Conservation (phyloP, 345 rosid species). For the Alliaria petiolata region DNA sequence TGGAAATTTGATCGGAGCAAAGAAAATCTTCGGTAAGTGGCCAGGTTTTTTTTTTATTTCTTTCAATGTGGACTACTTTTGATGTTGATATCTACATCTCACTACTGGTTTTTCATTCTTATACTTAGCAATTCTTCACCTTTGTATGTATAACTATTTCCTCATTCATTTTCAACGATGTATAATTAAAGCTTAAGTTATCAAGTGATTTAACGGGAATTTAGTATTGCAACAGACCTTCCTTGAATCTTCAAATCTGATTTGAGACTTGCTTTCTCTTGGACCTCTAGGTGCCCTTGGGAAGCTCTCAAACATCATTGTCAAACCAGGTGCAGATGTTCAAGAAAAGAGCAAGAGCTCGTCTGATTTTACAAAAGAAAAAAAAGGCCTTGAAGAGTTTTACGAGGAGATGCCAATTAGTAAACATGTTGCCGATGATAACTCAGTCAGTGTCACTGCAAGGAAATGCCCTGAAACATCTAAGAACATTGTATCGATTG, state of each 20-base stretch:
- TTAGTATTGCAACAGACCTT: neutral
- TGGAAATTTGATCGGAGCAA: slow-evolving; percentile 56
- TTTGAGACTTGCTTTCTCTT: slow-evolving; percentile 24
- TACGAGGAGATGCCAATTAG: slow-evolving; percentile 67
- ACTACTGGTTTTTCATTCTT: neutral
- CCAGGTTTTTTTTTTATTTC: too few species aligned
- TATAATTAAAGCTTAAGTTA: neutral
- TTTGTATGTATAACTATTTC: too few species aligned
- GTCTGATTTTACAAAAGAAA: slow-evolving; percentile 40
- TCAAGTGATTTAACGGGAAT: neutral
- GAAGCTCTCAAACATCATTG: slow-evolving; percentile 49
- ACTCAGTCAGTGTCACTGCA: slow-evolving; percentile 58
- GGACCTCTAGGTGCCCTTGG: slow-evolving; percentile 49
- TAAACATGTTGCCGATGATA: slow-evolving; percentile 44
- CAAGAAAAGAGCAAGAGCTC: slow-evolving; percentile 33
- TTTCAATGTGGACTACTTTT: too few species aligned
- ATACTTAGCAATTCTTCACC: neutral
- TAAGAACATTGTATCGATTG: slow-evolving; percentile 57
- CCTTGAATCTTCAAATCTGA: slow-evolving; percentile 13
- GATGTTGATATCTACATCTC: neutral
- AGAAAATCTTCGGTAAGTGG: slow-evolving; percentile 38
- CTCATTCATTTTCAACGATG: neutral
- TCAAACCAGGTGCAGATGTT: slow-evolving; percentile 41
- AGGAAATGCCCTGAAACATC: slow-evolving; percentile 61
- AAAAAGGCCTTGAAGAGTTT: slow-evolving; percentile 49